A percentile compares a stretch with the other conserved stretches of the same genome.
Conservation (phyloP, 192 early-diverging fungal species). For the Backusella mclennaniae region DNA sequence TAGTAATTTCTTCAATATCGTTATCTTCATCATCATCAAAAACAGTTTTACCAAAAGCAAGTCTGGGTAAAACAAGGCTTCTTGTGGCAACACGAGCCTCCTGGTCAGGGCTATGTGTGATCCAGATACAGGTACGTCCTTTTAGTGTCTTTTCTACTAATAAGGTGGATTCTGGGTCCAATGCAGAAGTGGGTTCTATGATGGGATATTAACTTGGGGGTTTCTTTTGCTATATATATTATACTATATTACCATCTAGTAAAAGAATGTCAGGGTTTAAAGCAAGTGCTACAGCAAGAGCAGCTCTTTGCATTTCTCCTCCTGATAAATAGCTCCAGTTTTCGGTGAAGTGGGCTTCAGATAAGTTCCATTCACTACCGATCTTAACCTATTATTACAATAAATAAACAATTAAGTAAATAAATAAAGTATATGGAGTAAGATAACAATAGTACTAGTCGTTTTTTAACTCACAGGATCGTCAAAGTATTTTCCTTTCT, state of each 20-base stretch:
- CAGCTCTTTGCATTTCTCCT: conserved; percentile 82
- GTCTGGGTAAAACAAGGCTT: conserved; percentile 13
- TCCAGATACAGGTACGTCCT: conserved; percentile 69
- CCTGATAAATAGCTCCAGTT: conserved; percentile 79
- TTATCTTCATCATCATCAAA: conserved; percentile 6
- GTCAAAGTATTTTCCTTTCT: conserved; percentile 40
- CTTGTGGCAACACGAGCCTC: conserved; percentile 53
- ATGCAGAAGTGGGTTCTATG: conserved; percentile 79
- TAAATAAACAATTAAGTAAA: neutral
- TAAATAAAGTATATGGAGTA: neutral
- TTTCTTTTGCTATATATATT: neutral
- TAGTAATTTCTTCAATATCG: neutral
- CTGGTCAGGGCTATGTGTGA: conserved; percentile 76
- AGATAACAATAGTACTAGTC: too few species aligned
- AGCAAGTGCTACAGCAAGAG: conserved; percentile 78
- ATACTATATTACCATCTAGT: conserved; percentile 61
- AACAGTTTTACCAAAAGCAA: neutral
- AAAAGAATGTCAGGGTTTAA: conserved; percentile 74
- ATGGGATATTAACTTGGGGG: neutral
- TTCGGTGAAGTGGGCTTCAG: conserved; percentile 67
- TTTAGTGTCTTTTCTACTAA: conserved; percentile 75
- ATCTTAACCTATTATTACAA: conserved; percentile 45
- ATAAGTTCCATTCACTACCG: conserved; percentile 66
- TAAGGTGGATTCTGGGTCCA: conserved; percentile 69
- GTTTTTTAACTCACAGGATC: conserved; percentile 54